Evolutionary conservation across 495 filamentous ascomycete genomes (phyloP).

Genomic region (Penicillium waksmanii): DNA sequence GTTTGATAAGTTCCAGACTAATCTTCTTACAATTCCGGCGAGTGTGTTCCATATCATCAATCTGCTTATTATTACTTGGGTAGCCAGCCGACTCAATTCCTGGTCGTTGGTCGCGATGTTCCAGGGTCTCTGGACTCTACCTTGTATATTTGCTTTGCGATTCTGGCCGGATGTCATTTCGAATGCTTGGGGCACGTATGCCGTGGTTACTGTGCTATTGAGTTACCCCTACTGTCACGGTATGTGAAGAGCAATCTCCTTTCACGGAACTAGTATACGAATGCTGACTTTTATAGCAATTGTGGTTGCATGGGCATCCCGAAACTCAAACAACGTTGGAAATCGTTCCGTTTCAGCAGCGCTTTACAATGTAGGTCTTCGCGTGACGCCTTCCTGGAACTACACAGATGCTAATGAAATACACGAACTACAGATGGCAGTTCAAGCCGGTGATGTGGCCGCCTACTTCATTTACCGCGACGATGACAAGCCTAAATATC

Average conservation of each 20-base stretch:
- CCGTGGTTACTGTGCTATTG: slow-evolving; percentile 50
- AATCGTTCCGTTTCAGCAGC: slow-evolving; percentile 63
- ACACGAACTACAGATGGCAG: slow-evolving; percentile 34
- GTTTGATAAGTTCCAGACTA: slow-evolving; percentile 69
- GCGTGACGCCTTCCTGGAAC: no score
- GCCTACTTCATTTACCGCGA: slow-evolving; percentile 57
- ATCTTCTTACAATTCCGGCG: slow-evolving; percentile 68
- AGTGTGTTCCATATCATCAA: slow-evolving; percentile 51
- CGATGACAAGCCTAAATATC: slow-evolving; percentile 56
- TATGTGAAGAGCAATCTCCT: not conserved
- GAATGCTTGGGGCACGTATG: slow-evolving; percentile 55
- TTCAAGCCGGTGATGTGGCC: slow-evolving; percentile 54
- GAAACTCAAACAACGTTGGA: slow-evolving; percentile 63
- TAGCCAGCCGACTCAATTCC: slow-evolving; percentile 55
- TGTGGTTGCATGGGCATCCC: slow-evolving; percentile 62
- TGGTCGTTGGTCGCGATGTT: slow-evolving; percentile 50
- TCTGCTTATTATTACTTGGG: slow-evolving; percentile 50
- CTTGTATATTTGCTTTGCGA: slow-evolving; percentile 53
- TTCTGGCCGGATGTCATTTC: slow-evolving; percentile 41
- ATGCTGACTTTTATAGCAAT: slow-evolving; percentile 43
- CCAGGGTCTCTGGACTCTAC: slow-evolving; percentile 57
- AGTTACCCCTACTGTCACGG: slow-evolving; percentile 59
- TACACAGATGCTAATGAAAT: not conserved
- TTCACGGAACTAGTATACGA: not conserved
- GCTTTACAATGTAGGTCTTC: slow-evolving; percentile 49